These are phyloP conservation scores for Globisporangium nunn DNA, from an alignment of 352 stramenopile species.

Conservation along the genomic window DNA sequence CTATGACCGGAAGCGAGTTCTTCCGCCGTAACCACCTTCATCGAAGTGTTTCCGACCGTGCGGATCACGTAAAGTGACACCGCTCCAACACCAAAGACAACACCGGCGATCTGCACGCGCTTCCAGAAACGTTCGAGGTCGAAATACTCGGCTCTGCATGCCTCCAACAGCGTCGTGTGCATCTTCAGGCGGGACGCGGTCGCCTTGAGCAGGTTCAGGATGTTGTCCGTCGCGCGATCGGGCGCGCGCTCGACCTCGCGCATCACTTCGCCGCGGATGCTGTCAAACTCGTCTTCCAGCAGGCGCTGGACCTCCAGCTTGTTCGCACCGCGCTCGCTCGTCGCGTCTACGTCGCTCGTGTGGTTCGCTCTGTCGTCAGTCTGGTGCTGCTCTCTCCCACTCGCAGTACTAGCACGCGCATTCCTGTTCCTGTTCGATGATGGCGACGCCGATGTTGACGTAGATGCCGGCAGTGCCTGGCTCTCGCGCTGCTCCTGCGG, in stretches of 20 bases:
- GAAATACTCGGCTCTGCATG: constrained; percentile 71
- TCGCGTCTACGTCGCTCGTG: constrained; percentile 2
- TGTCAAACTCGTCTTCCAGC: constrained; percentile 83
- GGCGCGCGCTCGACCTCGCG: constrained; percentile 74
- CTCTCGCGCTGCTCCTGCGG: constrained; percentile 46
- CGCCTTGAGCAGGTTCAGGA: constrained; percentile 76
- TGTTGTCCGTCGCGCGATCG: constrained; percentile 77
- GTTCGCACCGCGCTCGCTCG: constrained; percentile 7
- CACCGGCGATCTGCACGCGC: constrained; percentile 54
- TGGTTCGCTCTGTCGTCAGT: not conserved
- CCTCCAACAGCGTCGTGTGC: constrained; percentile 73
- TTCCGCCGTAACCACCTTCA: constrained; percentile 26
- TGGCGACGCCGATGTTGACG: not conserved
- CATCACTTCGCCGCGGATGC: constrained; percentile 78
- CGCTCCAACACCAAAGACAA: constrained; percentile 52
- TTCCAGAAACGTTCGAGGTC: constrained; percentile 71
- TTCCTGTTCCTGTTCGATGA: constrained; percentile 10
- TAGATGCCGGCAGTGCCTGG: not conserved
- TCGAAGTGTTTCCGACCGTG: constrained; percentile 34
- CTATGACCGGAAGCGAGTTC: constrained; percentile 11
- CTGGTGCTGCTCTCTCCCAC: constrained; percentile 6
- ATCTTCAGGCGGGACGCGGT: constrained; percentile 79
- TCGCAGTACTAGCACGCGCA: not conserved
- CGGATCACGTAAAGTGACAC: constrained; percentile 72
- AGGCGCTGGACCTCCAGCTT: constrained; percentile 51